Evolutionary conservation across 2,329 filamentous ascomycete genomes (phyloP), one percentile per base, ranked within the genome.

Genomic region (Fusarium sp.): DNA sequence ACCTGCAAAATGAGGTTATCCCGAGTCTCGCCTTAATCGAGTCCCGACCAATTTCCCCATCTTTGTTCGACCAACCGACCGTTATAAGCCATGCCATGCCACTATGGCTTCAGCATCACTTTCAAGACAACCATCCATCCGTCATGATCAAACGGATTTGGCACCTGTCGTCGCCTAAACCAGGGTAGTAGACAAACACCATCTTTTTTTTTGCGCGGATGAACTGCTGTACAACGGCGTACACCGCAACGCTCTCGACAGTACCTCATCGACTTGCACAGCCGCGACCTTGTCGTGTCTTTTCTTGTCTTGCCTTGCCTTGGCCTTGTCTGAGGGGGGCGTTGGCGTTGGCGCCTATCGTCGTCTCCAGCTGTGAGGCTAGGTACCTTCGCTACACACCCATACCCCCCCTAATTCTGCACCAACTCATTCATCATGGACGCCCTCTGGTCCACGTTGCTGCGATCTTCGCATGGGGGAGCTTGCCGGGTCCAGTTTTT

Each of bases 391-490:
- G 40, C 44, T 45, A 50, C 71, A 73, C 71, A 19, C 67, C 62
- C 28, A 31, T 71, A 57, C 67, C 55, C 62, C 42, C 46, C 64
- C 39, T 39, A 17, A 40, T 54, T 57, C 56, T 51, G 34, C 64
- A 62, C 66, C 69, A 70, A 55, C 50, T 63, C 69, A 64, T 50
- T 63, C 69, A 64, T 50, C 58, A 55, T 55, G 49, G 54, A 65
- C 62, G 38, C 69, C 67, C 52, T 65, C 67, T 54, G 46, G 50
- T 55, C 69, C 54, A 70, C 62, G 64, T 71, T 72, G 67, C 65
- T 70, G 56, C 67, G 73, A 75, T 75, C 73, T 75, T 75, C 69
- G 61, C 71, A 71, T 73, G 72, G 72, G 68, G 50, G 56, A 60
- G 58, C 66, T 73, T 70, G 59, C 68, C 73, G 62, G 69, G 56